These are phyloP conservation scores for Oryza punctata DNA, from an alignment of 176 grass and related monocot species.

Conservation along the genomic window DNA sequence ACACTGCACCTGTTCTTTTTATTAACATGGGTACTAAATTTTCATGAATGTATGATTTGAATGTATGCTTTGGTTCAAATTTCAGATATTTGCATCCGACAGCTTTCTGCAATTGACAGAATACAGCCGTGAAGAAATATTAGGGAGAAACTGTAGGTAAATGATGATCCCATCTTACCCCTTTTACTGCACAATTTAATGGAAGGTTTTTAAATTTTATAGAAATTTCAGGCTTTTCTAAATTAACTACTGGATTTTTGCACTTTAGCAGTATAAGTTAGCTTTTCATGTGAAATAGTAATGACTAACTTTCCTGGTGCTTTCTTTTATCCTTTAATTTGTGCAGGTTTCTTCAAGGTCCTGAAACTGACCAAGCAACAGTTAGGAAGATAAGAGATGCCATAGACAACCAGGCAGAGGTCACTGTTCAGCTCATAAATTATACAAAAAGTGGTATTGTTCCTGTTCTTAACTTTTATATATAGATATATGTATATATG, in stretches of 20 bases:
- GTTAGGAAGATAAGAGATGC: constrained; percentile 91
- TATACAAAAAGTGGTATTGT: constrained; percentile 86
- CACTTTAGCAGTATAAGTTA: neutral
- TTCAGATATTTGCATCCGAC: constrained; percentile 90
- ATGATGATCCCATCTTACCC: constrained; percentile 4
- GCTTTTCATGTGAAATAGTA: constrained; percentile 9
- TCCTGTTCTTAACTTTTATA: neutral
- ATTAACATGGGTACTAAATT: neutral
- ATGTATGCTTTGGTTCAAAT: neutral
- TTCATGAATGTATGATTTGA: neutral
- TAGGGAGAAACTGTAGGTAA: constrained; percentile 90
- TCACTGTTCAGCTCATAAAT: constrained; percentile 95
- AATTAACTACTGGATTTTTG: neutral
- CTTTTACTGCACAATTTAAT: constrained; percentile 15
- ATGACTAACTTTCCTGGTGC: neutral
- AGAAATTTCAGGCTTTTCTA: neutral
- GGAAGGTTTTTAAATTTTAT: neutral
- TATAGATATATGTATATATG: neutral
- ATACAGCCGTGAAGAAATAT: constrained; percentile 87
- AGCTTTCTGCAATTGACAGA: constrained; percentile 82
- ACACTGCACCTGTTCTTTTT: neutral
- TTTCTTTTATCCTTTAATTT: constrained; percentile 18
- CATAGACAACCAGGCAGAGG: constrained; percentile 85
- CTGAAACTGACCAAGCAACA: constrained; percentile 72
- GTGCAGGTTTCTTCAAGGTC: constrained; percentile 87